Evolutionary conservation across 2,329 filamentous ascomycete species (phyloP), one percentile per base, ranked within the genome.

Genomic region (Grosmannia serpens): DNA sequence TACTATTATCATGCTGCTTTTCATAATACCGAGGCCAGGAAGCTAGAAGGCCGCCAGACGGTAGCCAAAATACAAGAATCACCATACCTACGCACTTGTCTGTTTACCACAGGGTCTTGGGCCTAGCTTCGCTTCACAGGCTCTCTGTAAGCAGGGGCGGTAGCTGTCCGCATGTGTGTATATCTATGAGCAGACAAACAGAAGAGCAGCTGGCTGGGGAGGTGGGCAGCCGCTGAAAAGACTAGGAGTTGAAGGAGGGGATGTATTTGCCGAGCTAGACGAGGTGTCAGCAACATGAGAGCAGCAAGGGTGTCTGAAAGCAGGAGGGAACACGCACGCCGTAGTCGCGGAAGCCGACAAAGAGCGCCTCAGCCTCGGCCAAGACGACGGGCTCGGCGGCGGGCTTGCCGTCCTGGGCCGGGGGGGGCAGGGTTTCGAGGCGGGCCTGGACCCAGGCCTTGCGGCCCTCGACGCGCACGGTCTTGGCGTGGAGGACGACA

Each of bases 371-470:
- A 0, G 89, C 92, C 73, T 95, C 89, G 9, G 87, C 90, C 60
- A 96, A 71, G 53, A 91, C 79, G 20, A 79, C 73, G 1, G 85
- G 84, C 65, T 79, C 76, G 71, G 85, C 80, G 10, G 83, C n/a
- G 82, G 38, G 49, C 33, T 27, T 53, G 46, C 41, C 51, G 35
- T 38, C 50, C 2, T 24, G 26, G 38, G 83, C 77, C 64, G 75
- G 75, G 29, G 78, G 60, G 9, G 82, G 81, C 61, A 97, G 73
- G 58, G 89, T 86, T 79, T 96, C 91, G 66, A 97, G 85, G 65
- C 83, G 82, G 1, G 90, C 94, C 73, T 88, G 86, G 1, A 96
- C 90, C 90, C 90, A 96, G 15, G 91, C 92, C 76, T 97, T 97
- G 62, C 94, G 80, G 1, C 94, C 92, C 69, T 97, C 91, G 1